Evolutionary conservation across 441 rosid genomes (phyloP), one percentile per base, ranked within the genome.

Genomic region (Manihot esculenta): DNA sequence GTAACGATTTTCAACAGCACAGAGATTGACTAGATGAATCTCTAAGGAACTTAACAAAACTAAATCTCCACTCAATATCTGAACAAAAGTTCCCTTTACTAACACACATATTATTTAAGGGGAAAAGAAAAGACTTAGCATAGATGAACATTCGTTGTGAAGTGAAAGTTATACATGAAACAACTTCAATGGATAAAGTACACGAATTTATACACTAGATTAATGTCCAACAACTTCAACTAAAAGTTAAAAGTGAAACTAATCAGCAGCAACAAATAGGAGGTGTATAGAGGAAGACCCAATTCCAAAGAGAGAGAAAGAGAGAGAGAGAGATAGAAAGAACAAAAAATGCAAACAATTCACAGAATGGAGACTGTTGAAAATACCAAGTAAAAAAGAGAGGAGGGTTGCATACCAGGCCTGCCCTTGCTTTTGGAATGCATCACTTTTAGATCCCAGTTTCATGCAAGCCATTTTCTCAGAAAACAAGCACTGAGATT

Each of bases 361-460:
- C 11, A 38, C 51, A 58, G 13, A 23, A 61, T 20, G 48, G 20
- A 38, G 21, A 44, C 24, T 30, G n/a, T 7, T 33, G 54, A 54
- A 62, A 70, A 69, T 45, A 62, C 50, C 35, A 73, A 78, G 70
- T 35, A 13, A 59, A 59, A 38, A 26, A 74, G 59, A 71, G 63
- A 69, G 18, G 33, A 72, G 45, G 18, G 53, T 41, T 38, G 26
- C 86, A 77, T 89, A 94, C 99, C 99, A 94, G 68, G 99, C 95
- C 77, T 92, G 99, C 75, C 99, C 99, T 79, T 88, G 97, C 84
- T 88, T 86, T 75, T 87, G 93, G 74, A 92, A 92, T 44, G 97
- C 91, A 85, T 92, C 97, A 83, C 73, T 80, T 83, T 94, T 94
- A 75, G 97, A 94, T 66, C 99, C 99, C 78, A 94, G 81, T 79